Evolutionary conservation across 192 early-diverging fungal species (phyloP).

Genomic region (Podila minutissima): DNA sequence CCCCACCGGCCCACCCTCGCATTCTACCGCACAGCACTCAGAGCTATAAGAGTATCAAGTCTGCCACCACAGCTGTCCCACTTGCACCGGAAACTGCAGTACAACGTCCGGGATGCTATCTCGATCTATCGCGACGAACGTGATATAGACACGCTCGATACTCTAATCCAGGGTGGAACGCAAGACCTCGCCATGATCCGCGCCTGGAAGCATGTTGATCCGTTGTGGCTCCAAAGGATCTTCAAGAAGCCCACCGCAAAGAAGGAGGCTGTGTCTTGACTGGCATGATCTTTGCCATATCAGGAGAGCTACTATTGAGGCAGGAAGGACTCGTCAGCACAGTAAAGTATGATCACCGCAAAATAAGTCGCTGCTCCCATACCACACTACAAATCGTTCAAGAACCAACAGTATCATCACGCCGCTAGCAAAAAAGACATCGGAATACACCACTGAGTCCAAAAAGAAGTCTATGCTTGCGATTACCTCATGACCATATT

Average conservation of each 20-base stretch:
- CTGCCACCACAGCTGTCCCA: conserved; percentile 19
- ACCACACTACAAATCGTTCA: no score
- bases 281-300: no score
- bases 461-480: no score
- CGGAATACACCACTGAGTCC: no score
- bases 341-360: no score
- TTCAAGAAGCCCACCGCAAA: conserved; percentile 48
- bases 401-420: no score
- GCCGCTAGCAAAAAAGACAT: no score
- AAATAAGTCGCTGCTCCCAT: no score
- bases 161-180: conserved; percentile 18
- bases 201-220: conserved; percentile 32
- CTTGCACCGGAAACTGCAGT: conserved; percentile 22
- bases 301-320: no score
- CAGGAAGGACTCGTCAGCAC: no score
- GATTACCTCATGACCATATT: no score
- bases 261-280: background rate
- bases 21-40: conserved; percentile 34
- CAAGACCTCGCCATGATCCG: conserved; percentile 36
- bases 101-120: conserved; percentile 46
- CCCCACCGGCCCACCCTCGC: conserved; percentile 31
- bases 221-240: conserved; percentile 30
- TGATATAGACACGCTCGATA: conserved; percentile 4
- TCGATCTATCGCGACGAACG: conserved; percentile 28
- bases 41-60: conserved; percentile 4